Evolutionary conservation across 345 rosid species (phyloP).

Genomic region (Diplotaxis tenuifolia): DNA sequence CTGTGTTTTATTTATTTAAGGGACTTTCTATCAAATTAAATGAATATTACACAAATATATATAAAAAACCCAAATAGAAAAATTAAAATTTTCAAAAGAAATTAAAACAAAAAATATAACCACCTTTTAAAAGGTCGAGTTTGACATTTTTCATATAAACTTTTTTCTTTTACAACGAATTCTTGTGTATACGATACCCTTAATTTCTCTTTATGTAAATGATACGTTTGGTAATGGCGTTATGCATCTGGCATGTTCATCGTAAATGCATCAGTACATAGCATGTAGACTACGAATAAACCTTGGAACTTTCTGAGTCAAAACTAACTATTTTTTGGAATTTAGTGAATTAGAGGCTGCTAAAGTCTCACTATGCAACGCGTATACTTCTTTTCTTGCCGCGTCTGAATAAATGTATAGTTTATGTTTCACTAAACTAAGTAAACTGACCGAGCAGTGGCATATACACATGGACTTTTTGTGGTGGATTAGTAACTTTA

Average conservation of each 20-base stretch:
- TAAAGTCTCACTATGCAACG: no score
- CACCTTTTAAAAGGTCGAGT: no score
- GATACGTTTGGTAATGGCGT: background rate
- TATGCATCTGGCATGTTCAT: constrained; percentile 7
- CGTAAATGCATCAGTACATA: no score
- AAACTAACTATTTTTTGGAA: constrained; percentile 13
- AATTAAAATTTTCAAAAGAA: no score
- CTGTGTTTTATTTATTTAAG: no score
- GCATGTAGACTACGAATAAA: no score
- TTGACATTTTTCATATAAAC: background rate
- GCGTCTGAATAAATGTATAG: constrained; percentile 22
- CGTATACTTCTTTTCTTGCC: constrained; percentile 3
- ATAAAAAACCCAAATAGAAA: no score
- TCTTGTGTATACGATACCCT: background rate
- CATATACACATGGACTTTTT: constrained; percentile 26
- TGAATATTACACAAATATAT: no score
- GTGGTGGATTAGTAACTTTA: background rate
- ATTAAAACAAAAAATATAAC: no score
- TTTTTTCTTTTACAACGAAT: background rate
- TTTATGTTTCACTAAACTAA: constrained; percentile 20
- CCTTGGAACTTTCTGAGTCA: constrained; percentile 14
- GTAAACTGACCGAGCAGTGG: constrained; percentile 9
- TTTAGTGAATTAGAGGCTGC: no score
- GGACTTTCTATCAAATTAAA: no score
- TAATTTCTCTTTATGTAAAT: background rate